Conservation (phyloP, 208 protist genomes). For the Crithidia mellificae region DNA sequence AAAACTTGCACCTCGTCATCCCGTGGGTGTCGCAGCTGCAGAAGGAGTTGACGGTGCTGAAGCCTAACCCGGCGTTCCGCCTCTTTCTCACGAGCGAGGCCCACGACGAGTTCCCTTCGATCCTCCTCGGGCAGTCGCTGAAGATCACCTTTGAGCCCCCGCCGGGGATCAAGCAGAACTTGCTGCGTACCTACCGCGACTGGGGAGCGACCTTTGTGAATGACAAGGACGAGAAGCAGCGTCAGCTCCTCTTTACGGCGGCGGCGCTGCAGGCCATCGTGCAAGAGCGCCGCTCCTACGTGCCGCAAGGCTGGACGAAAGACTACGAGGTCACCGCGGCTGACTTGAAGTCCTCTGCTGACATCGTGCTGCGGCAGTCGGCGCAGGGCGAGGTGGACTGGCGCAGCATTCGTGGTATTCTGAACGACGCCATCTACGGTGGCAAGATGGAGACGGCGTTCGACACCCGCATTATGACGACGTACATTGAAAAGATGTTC, state of each 20-base stretch:
- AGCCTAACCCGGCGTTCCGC: conserved; percentile 88
- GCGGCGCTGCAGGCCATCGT: conserved; percentile 96
- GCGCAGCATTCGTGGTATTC: conserved; percentile 91
- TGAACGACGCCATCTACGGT: conserved; percentile 96
- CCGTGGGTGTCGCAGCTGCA: conserved; percentile 93
- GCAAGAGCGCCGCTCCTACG: conserved; percentile 96
- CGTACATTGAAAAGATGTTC: conserved; percentile 94
- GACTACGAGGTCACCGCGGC: conserved; percentile 96
- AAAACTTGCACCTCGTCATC: conserved; percentile 97
- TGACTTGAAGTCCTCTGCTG: conserved; percentile 91
- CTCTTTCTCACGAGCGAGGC: conserved; percentile 96
- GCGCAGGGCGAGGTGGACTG: conserved; percentile 75
- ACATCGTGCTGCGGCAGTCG: conserved; percentile 90
- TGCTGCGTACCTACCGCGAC: conserved; percentile 93
- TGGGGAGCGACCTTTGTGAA: conserved; percentile 72
- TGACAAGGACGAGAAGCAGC: conserved; percentile 56
- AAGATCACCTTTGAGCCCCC: conserved; percentile 97
- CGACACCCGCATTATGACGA: conserved; percentile 91
- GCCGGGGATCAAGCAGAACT: conserved; percentile 95
- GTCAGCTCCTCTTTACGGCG: conserved; percentile 93
- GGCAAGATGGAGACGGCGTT: conserved; percentile 95
- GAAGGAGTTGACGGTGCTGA: conserved; percentile 91
- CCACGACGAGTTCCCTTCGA: conserved; percentile 93
- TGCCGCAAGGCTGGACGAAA: conserved; percentile 98
- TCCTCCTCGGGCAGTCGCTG: conserved; percentile 92